phyloP scores from a whole-genome alignment of 2,329 filamentous ascomycete genomes.

The Elsinoe batatas region DNA sequence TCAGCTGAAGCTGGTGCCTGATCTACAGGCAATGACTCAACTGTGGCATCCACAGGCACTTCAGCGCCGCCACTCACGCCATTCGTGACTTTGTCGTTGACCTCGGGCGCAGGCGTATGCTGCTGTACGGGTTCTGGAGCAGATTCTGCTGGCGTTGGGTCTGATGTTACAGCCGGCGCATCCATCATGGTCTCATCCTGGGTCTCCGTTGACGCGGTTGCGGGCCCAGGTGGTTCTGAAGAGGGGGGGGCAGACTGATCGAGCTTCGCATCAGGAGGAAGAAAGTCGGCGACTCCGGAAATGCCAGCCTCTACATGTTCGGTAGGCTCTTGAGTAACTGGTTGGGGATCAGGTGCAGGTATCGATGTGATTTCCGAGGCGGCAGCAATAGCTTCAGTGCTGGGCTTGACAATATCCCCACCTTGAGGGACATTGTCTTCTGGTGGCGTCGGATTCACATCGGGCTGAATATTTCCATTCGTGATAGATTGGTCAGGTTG shows the following conservation, averaged over 20 bases:
- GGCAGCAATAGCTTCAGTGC: neutral
- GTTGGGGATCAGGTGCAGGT: constrained; percentile 8
- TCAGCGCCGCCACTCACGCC: constrained; percentile 42
- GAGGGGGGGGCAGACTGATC: constrained; percentile 35
- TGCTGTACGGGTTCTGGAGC: constrained; percentile 9
- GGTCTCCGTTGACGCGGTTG: constrained; percentile 20
- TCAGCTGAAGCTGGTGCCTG: neutral
- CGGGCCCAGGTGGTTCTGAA: constrained; percentile 30
- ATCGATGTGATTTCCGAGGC: constrained; percentile 6
- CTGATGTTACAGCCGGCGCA: constrained; percentile 5
- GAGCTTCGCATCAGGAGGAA: constrained; percentile 32
- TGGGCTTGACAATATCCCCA: constrained; percentile 20
- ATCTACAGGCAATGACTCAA: neutral
- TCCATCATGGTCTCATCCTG: constrained; percentile 14
- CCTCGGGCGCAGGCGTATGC: constrained; percentile 5
- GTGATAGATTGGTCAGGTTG: neutral
- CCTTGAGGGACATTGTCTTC: constrained; percentile 3
- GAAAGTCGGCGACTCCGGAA: constrained; percentile 33
- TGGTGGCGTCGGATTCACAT: constrained; percentile 13
- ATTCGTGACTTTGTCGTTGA: neutral
- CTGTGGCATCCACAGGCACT: constrained; percentile 3
- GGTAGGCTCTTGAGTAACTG: constrained; percentile 24
- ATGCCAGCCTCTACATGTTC: constrained; percentile 36
- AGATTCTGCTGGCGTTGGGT: neutral
- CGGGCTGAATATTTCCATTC: neutral